Evolutionary conservation across 164 flowering plant genomes (phyloP).

Genomic region (Brasenia schreberi): DNA sequence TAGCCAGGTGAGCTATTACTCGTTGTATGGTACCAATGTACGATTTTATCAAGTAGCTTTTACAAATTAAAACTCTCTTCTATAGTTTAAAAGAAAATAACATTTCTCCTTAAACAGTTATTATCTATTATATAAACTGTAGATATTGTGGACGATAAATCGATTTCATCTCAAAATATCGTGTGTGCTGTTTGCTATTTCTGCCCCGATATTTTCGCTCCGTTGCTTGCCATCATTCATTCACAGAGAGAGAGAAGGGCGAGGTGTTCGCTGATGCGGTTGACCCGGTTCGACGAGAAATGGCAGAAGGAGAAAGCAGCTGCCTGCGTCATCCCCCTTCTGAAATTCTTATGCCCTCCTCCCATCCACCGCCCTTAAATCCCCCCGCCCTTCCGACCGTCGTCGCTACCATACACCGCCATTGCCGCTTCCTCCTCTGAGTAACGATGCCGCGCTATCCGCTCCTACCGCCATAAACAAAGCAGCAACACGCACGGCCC

Average conservation of each 20-base stretch:
- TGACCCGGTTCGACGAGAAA: background rate
- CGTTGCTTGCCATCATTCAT: no score
- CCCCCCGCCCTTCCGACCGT: background rate
- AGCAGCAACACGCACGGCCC: background rate
- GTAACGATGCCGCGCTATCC: background rate
- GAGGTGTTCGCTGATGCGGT: background rate
- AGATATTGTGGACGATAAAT: no score
- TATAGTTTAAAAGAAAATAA: no score
- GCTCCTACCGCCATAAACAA: background rate
- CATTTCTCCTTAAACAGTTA: no score
- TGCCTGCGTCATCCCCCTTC: background rate
- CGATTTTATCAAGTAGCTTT: no score
- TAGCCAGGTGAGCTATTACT: no score
- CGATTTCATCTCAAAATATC: no score
- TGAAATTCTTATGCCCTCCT: background rate
- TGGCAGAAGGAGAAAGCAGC: background rate
- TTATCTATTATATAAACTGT: no score
- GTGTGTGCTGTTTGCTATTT: no score
- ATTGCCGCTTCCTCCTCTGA: background rate
- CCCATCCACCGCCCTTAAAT: background rate
- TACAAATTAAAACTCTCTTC: no score
- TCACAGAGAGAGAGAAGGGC: background rate
- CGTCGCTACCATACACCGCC: background rate
- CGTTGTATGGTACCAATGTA: no score
- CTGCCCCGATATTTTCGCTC: no score